Evolutionary conservation across 148 eudicot species (phyloP).

Genomic region (Chenopodium album): DNA sequence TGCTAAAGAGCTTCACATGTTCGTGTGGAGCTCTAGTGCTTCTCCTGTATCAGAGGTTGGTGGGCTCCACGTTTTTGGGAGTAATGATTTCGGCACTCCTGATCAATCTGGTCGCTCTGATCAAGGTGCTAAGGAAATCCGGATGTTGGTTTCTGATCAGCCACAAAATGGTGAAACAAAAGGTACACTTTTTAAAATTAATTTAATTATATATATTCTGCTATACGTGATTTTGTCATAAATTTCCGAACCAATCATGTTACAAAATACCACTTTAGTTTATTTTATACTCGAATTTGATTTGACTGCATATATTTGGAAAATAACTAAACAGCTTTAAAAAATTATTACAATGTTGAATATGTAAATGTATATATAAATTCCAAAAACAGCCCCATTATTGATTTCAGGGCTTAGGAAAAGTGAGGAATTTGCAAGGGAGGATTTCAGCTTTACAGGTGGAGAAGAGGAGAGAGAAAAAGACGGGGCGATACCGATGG

Average conservation of each 20-base stretch:
- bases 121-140: slow-evolving; percentile 89
- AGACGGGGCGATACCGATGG: slow-evolving; percentile 43
- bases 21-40: slow-evolving; percentile 90
- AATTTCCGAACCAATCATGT: no score
- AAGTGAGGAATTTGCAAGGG: slow-evolving; percentile 51
- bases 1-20: slow-evolving; percentile 93
- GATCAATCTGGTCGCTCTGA: slow-evolving; percentile 82
- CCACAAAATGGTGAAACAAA: slow-evolving; percentile 72
- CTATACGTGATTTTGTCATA: no score
- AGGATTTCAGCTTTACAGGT: slow-evolving; percentile 57
- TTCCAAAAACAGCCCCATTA: background rate
- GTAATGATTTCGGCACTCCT: slow-evolving; percentile 52
- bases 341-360: no score
- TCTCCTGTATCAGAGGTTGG: slow-evolving; percentile 85
- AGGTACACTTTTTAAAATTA: slow-evolving; percentile 39
- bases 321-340: background rate
- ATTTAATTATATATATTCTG: no score
- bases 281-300: background rate
- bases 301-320: background rate
- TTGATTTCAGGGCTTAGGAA: slow-evolving; percentile 32
- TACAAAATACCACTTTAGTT: background rate
- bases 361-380: background rate
- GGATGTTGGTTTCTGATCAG: slow-evolving; percentile 84
- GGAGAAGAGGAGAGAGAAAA: slow-evolving; percentile 37
- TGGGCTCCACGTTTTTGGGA: slow-evolving; percentile 81